Percentiles rank a stretch among this genome's conserved stretches.
Conservation (phyloP, 352 stramenopile genomes). For the Globisporangium apiculatum region DNA sequence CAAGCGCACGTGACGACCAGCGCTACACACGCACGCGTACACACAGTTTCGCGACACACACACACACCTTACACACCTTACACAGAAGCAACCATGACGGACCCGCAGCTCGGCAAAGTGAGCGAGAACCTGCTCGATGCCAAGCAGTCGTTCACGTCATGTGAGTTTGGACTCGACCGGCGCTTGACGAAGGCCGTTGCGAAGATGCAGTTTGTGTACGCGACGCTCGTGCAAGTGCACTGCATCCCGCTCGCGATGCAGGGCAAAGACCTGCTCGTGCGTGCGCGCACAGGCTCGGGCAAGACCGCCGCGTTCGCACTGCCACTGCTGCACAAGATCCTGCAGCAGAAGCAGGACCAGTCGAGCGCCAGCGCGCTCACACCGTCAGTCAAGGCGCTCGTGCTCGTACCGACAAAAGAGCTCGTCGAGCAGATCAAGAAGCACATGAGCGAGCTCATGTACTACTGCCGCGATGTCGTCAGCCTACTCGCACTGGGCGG, state of each 20-base stretch:
- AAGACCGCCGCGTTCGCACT: slow-evolving; percentile 94
- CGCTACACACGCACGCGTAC: too few relatives aligned
- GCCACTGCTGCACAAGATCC: slow-evolving; percentile 90
- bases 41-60: neutral
- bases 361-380: slow-evolving; percentile 23
- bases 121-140: slow-evolving; percentile 69
- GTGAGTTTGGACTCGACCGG: slow-evolving; percentile 88
- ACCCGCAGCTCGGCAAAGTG: slow-evolving; percentile 34
- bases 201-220: slow-evolving; percentile 91
- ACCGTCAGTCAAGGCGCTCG: slow-evolving; percentile 72
- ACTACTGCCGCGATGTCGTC: slow-evolving; percentile 96
- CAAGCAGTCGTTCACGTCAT: slow-evolving; percentile 70
- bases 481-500: slow-evolving; percentile 87
- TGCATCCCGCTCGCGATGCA: slow-evolving; percentile 91
- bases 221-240: slow-evolving; percentile 94
- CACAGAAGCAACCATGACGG: slow-evolving; percentile 9
- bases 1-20: too few relatives aligned
- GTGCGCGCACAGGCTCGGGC: slow-evolving; percentile 88
- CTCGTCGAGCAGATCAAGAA: slow-evolving; percentile 93
- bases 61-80: neutral
- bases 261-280: slow-evolving; percentile 91
- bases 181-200: slow-evolving; percentile 89
- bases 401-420: slow-evolving; percentile 97
- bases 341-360: slow-evolving; percentile 72
- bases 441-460: slow-evolving; percentile 91